These are phyloP conservation scores for Furcasterigmium furcatum DNA, from an alignment of 2,329 filamentous ascomycete genomes.

Conservation along the genomic window DNA sequence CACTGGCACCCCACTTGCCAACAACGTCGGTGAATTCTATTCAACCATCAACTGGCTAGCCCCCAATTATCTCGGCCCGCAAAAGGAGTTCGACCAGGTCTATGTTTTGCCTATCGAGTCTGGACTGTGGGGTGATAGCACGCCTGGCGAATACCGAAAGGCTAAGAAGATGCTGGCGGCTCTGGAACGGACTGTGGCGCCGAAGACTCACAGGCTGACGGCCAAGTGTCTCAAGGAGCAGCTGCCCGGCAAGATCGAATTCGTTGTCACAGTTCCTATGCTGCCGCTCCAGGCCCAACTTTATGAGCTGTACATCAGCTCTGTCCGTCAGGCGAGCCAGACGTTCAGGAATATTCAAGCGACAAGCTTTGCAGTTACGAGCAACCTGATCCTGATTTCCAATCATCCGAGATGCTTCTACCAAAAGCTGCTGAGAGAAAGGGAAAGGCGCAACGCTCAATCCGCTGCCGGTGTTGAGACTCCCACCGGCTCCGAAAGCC, in stretches of 20 bases:
- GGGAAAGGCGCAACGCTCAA: neutral
- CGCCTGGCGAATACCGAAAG: slow-evolving; percentile 45
- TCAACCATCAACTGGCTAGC: slow-evolving; percentile 87
- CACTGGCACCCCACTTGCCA: slow-evolving; percentile 83
- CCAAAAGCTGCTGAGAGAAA: slow-evolving; percentile 23
- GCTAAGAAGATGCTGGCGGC: slow-evolving; percentile 66
- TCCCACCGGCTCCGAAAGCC: neutral
- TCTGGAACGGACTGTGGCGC: slow-evolving; percentile 68
- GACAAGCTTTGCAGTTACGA: slow-evolving; percentile 30
- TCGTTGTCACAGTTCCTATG: slow-evolving; percentile 71
- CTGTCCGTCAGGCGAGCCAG: too few species aligned
- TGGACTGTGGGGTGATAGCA: slow-evolving; percentile 68
- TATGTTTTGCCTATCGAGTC: slow-evolving; percentile 71
- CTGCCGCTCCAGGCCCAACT: slow-evolving; percentile 60
- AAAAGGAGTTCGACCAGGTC: slow-evolving; percentile 64
- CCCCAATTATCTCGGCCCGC: slow-evolving; percentile 70
- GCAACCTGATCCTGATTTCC: slow-evolving; percentile 43
- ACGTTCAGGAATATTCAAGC: neutral
- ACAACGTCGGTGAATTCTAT: slow-evolving; percentile 81
- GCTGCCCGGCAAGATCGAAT: slow-evolving; percentile 76
- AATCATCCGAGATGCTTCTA: slow-evolving; percentile 49
- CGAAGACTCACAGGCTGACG: slow-evolving; percentile 75
- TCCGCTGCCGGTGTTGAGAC: neutral
- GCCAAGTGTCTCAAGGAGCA: slow-evolving; percentile 61
- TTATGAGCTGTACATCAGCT: slow-evolving; percentile 50